phyloP scores from a whole-genome alignment of 331 rosid species.

The Rosa hybrid region DNA sequence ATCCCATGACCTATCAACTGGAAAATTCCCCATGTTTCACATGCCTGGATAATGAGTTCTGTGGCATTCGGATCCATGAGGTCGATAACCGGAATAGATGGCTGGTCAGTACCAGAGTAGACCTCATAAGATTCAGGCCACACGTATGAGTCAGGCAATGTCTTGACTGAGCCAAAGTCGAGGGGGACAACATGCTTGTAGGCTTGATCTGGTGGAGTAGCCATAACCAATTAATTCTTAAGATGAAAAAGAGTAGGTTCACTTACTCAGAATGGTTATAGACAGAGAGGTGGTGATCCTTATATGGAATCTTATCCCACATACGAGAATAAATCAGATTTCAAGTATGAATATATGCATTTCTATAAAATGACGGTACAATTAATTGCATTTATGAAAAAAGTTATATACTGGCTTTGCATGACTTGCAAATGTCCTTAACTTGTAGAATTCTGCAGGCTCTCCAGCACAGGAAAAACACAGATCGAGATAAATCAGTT shows the following conservation, averaged over 20 bases:
- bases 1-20: slow-evolving; percentile 66
- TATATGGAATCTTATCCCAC: not conserved
- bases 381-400: too few species aligned
- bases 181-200: slow-evolving; percentile 38
- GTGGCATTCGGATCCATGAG: slow-evolving; percentile 54
- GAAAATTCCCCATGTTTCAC: slow-evolving; percentile 76
- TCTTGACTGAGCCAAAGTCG: slow-evolving; percentile 52
- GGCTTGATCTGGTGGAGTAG: slow-evolving; percentile 32
- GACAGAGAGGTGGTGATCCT: not conserved
- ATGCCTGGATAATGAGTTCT: slow-evolving; percentile 50
- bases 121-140: slow-evolving; percentile 45
- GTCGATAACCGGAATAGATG: slow-evolving; percentile 51
- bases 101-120: not conserved
- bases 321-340: not conserved
- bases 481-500: too few species aligned
- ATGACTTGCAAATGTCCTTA: too few species aligned
- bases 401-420: too few species aligned
- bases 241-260: not conserved
- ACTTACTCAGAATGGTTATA: not conserved
- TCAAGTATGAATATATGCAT: not conserved
- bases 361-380: not conserved
- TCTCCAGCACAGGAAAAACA: not conserved
- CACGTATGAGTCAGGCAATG: slow-evolving; percentile 67
- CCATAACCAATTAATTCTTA: not conserved
- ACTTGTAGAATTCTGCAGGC: not conserved